Percentiles rank a stretch among this genome's conserved stretches.
Evolutionary conservation across 495 filamentous ascomycete species (phyloP).

Genomic region (Cryomyces antarcticus): DNA sequence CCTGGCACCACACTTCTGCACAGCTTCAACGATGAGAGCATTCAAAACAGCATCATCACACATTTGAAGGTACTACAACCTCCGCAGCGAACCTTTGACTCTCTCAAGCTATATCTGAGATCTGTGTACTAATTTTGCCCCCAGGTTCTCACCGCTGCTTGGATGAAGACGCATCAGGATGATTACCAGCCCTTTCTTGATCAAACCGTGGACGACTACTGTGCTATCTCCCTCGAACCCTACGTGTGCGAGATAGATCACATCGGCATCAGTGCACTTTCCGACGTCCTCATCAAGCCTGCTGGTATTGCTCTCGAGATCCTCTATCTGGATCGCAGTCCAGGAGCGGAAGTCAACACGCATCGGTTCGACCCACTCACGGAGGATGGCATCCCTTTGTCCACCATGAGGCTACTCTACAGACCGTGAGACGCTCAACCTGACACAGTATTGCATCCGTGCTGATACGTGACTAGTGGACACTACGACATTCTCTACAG

Average conservation of each 20-base stretch:
- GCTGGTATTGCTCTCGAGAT: slow-evolving; percentile 68
- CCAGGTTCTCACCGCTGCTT: slow-evolving; percentile 66
- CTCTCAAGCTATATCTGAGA: not conserved
- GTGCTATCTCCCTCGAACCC: slow-evolving; percentile 46
- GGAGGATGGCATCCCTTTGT: slow-evolving; percentile 28
- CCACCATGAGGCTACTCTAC: slow-evolving; percentile 45
- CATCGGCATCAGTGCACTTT: slow-evolving; percentile 53
- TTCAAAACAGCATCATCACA: slow-evolving; percentile 52
- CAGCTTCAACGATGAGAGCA: slow-evolving; percentile 53
- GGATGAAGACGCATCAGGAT: slow-evolving; percentile 54
- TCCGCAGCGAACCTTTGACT: not conserved
- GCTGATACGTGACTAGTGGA: slow-evolving; percentile 28
- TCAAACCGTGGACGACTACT: slow-evolving; percentile 47
- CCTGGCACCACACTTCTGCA: slow-evolving; percentile 42
- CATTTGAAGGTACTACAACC: slow-evolving; percentile 35
- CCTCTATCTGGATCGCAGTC: slow-evolving; percentile 76
- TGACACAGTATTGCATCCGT: slow-evolving; percentile 1
- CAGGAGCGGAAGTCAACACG: slow-evolving; percentile 57
- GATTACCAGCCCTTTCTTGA: slow-evolving; percentile 47
- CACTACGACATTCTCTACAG: slow-evolving; percentile 94
- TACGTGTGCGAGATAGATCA: slow-evolving; percentile 74
- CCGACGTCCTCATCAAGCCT: slow-evolving; percentile 62
- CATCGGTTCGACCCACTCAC: slow-evolving; percentile 40
- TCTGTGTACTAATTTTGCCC: not conserved
- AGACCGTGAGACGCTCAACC: slow-evolving; percentile 35